Conservation (phyloP, 75 land plant species). For the Larix kaempferi region DNA sequence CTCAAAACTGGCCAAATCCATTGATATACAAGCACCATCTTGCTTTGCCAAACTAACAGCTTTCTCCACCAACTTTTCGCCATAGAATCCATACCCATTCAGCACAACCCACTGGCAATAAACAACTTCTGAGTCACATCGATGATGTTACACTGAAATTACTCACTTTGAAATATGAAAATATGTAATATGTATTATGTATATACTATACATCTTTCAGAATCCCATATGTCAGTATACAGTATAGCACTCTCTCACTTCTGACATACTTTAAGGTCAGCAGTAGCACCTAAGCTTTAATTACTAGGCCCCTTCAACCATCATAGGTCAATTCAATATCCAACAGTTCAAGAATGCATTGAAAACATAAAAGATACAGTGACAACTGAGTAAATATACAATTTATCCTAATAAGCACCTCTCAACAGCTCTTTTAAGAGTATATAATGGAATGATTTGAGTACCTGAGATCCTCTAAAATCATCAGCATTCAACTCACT, state of each 20-base stretch:
- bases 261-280: neutral
- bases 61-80: conserved; percentile 37
- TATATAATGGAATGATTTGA: neutral
- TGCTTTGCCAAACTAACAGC: conserved; percentile 75
- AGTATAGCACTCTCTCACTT: neutral
- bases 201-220: neutral
- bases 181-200: neutral
- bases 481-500: conserved; percentile 65
- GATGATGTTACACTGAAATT: neutral
- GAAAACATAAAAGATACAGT: neutral
- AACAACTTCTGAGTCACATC: neutral
- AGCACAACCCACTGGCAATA: conserved; percentile 34
- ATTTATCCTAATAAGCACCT: neutral
- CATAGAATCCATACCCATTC: conserved; percentile 51
- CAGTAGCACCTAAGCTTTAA: neutral
- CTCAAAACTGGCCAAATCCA: conserved; percentile 98
- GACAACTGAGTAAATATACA: neutral
- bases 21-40: conserved; percentile 69
- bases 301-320: neutral
- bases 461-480: conserved; percentile 76
- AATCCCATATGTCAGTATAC: neutral
- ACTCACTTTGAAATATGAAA: neutral
- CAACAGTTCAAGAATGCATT: neutral
- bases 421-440: neutral
- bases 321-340: neutral